Conservation (phyloP, 768 basidiomycete genomes). For the Boletellus ananiceps region DNA sequence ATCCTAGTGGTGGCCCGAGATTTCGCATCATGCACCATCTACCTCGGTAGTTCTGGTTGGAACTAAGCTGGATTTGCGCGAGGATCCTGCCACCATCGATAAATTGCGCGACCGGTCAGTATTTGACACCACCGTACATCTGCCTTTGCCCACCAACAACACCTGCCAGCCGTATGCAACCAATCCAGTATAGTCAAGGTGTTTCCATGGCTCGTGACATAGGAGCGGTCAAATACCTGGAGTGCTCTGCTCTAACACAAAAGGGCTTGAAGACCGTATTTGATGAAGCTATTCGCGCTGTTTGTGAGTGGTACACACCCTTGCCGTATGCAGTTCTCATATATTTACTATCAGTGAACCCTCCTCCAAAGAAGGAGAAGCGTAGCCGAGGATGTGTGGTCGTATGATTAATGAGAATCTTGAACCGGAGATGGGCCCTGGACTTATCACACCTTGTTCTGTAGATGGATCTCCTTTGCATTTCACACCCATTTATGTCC, state of each 20-base stretch:
- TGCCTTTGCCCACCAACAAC: conserved; percentile 5
- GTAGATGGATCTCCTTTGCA: conserved; percentile 36
- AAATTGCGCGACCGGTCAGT: conserved; percentile 85
- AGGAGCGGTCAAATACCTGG: conserved; percentile 91
- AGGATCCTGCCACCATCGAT: conserved; percentile 89
- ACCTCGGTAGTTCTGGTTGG: conserved; percentile 93
- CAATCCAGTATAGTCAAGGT: conserved; percentile 89
- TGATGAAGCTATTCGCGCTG: conserved; percentile 97
- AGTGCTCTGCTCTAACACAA: conserved; percentile 95
- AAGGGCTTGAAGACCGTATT: conserved; percentile 99
- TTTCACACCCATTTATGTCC: conserved; percentile 66
- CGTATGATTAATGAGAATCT: conserved; percentile 46
- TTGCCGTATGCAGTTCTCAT: conserved; percentile 7
- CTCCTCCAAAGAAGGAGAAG: conserved; percentile 57
- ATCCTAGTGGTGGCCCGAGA: conserved; percentile 89
- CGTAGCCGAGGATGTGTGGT: conserved; percentile 58
- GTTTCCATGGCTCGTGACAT: conserved; percentile 91
- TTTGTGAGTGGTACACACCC: conserved; percentile 55
- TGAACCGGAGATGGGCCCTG: conserved; percentile 14
- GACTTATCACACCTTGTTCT: conserved; percentile 16
- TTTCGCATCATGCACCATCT: conserved; percentile 93
- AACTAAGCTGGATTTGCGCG: conserved; percentile 95
- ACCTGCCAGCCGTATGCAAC: conserved; percentile 76
- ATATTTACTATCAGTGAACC: conserved; percentile 54
- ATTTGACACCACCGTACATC: conserved; percentile 3